Evolutionary conservation across 257 asterid species (phyloP).

Genomic region (Solanum stenotomum): DNA sequence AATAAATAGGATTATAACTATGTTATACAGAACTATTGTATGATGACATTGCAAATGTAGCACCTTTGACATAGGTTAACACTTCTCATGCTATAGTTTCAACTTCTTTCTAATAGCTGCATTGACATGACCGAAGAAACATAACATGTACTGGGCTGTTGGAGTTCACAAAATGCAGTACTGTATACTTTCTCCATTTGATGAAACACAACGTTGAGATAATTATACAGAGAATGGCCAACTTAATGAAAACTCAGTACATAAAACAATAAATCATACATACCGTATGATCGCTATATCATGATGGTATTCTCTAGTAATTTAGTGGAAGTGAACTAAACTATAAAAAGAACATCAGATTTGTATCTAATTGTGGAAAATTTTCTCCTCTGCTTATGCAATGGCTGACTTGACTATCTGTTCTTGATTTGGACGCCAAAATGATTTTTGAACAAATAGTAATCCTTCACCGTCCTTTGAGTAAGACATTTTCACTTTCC

Average conservation of each 20-base stretch:
- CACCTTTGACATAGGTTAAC: not conserved
- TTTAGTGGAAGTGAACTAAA: not conserved
- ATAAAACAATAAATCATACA: not conserved
- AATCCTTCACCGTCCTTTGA: slow-evolving; percentile 12
- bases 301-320: not conserved
- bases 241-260: not conserved
- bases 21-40: not conserved
- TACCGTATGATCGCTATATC: not conserved
- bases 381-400: not conserved
- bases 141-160: not conserved
- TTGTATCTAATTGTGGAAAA: not conserved
- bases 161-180: not conserved
- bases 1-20: not conserved
- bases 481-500: slow-evolving; percentile 8
- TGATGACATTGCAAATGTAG: not conserved
- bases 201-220: not conserved
- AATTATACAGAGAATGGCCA: not conserved
- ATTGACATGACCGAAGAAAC: not conserved
- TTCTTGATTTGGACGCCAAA: slow-evolving; percentile 9
- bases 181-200: not conserved
- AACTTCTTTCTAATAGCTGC: not conserved
- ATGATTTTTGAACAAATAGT: slow-evolving; percentile 7
- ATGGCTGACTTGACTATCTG: slow-evolving; percentile 5
- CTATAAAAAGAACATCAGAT: not conserved
- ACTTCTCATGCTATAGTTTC: not conserved